phyloP scores from a whole-genome alignment of 1,284 basidiomycete species.

The Tilletia horrida region DNA sequence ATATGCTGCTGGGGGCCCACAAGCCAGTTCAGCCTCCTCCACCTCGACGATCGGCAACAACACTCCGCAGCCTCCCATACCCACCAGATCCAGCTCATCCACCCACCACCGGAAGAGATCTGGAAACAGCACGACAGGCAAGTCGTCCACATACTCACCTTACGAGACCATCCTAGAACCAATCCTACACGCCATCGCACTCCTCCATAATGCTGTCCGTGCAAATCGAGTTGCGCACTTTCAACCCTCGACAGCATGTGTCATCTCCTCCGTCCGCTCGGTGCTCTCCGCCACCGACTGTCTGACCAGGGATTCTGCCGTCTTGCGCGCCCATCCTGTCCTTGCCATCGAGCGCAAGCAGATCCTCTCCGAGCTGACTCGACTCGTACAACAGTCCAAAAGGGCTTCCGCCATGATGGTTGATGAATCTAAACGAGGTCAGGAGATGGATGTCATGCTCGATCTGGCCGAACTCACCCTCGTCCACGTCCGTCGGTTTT shows the following conservation, averaged over 20 bases:
- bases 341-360: slow-evolving; percentile 75
- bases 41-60: background rate
- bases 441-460: slow-evolving; percentile 55
- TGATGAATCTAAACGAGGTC: slow-evolving; percentile 49
- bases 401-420: slow-evolving; percentile 60
- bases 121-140: background rate
- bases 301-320: slow-evolving; percentile 73
- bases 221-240: slow-evolving; percentile 74
- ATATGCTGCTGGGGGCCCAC: background rate
- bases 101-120: slow-evolving; percentile 5
- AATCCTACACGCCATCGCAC: slow-evolving; percentile 75
- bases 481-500: slow-evolving; percentile 58
- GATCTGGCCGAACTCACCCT: slow-evolving; percentile 57
- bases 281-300: slow-evolving; percentile 81
- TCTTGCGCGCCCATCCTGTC: slow-evolving; percentile 67
- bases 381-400: slow-evolving; percentile 78
- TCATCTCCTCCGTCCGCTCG: slow-evolving; percentile 90
- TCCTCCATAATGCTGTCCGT: slow-evolving; percentile 79
- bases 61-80: background rate
- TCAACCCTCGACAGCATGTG: slow-evolving; percentile 64
- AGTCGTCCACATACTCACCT: background rate
- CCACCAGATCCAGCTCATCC: background rate
- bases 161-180: slow-evolving; percentile 51
- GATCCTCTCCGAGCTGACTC: slow-evolving; percentile 76
- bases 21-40: background rate